Base-by-base conservation (phyloP, 179 eudicot species). In the Spergularia azorica region DNA sequence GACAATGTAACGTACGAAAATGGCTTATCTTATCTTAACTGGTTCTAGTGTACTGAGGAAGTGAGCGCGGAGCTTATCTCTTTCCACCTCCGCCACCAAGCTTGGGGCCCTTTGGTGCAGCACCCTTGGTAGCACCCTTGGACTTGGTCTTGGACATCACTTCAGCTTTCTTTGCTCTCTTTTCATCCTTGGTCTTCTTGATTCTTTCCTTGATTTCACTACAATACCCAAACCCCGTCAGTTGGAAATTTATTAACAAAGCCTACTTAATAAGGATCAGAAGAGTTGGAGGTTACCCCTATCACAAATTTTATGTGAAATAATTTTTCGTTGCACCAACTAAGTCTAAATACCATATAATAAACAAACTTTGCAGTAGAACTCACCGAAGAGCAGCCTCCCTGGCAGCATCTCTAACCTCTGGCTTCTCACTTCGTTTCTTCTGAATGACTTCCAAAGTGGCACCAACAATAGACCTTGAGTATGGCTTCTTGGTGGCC, bases 361-460 rank as follows among this genome's bases (percentile, higher is more conserved):
- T 26, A 26, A 43, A 43, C 48, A 43, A 43, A 43, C 6, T 43
- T 43, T 3, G 4, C 1, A 4, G 5, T 32, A 58, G 20, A 64
- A 73, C 78, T 74, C 17, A 91, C 93, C 96, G 90, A 10, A 91
- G 90, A 26, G 96, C 94, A 64, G 96, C 94, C 74, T 91, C 94
- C 72, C 96, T 82, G 3, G 94, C 96, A 71, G 96, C 96, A 81
- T 91, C 96, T 59, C 96, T 85, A 43, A 91, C 92, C 81, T 91
- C 96, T 9, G 96, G 87, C 82, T 90, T 91, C 77, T 91, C 96
- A 59, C 76, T 56, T 82, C 94, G 88, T 77, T 80, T 90, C 89
- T 91, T 90, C 87, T 91, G 94, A 17, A 91, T 91, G 46, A 90
- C 96, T 76, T 91, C 96, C 83, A 91, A 80, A 72, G 96, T 91